Evolutionary conservation across 2,329 filamentous ascomycete genomes (phyloP), one percentile per base, ranked within the genome.

Genomic region (Fusarium oligoseptatum): DNA sequence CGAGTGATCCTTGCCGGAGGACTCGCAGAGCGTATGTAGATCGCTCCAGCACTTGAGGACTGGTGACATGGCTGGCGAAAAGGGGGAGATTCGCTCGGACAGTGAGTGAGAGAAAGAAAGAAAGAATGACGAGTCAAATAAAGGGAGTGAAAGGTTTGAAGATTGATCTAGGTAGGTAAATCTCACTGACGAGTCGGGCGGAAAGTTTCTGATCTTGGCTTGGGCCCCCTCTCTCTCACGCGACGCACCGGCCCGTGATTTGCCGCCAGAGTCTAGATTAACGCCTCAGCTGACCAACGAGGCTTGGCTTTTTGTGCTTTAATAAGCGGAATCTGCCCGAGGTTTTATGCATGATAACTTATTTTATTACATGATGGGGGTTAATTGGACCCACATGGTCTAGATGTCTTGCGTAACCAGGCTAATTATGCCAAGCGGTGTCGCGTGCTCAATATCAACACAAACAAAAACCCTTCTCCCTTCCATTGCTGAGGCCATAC

Each of bases 221-320:
- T 34, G 32, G 32, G 12, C 32, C 32, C 32, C 32, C 32, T 12
- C 32, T 34, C 32, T 60, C 32, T 60, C 37, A 37, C 57, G 57
- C 24, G 36, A 27, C 37, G 36, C 24, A 14, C 17, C 57, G 57
- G 57, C 36, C 57, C 57, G 57, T 43, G 57, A 29, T 60, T 60
- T 60, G 57, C 57, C 57, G 57, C 32, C 29, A 20, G 29, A n/a
- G n/a, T 36, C 29, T 3, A 36, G 32, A 20, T 56, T 56, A 34
- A 22, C 52, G 29, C 52, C 52, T 56, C 52, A 56, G 52, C 52
- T 56, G 52, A 56, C 52, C 52, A 56, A 34, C 32, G 52, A 36
- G 52, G 52, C 52, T 56, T 56, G 32, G 52, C 52, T 56, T 36
- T 56, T 56, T 56, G 32, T 20, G 52, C 52, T 56, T 56, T 56